Evolutionary conservation across 345 rosid species (phyloP), one percentile per base, ranked within the genome.

Genomic region (Eucalyptus brandiana): DNA sequence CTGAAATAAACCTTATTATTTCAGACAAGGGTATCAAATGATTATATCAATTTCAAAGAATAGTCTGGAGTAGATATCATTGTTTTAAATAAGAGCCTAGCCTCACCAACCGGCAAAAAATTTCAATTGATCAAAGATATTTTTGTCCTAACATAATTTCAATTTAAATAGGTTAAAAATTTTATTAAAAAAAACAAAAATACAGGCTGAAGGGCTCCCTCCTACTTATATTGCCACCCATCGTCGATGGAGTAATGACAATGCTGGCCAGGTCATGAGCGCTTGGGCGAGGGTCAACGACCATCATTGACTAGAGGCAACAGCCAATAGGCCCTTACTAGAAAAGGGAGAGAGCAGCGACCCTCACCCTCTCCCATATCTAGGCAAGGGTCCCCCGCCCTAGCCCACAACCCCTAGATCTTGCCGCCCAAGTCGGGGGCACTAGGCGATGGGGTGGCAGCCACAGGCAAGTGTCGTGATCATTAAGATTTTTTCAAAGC

Each of bases 161-260:
- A 53, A 53, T 53, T 53, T 1, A 53, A 53, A 53, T 53, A 21
- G 26, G 26, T 53, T 21, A 19, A 53, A 53, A 19, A 0, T 4
- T 53, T 53, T 53, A 53, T 8, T 19, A 19, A 0, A 53, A 21
- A 53, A 19, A 53, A 19, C 5, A 53, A 19, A 53, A 53, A 53
- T 19, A 19, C 0, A 8, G 0, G 58, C 1, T 0, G 0, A 4
- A 53, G 0, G 11, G 26, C 26, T 53, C 58, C 10, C 58, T 53
- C 58, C 11, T 53, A 21, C 26, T 21, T 53, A 53, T 53, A 26
- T 53, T 21, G 58, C 58, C 58, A 53, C 26, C 24, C 26, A 53
- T 21, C 26, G 0, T 8, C 1, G 2, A 0, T 0, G 11, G 1
- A 53, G 5, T 1, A 0, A 53, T 0, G 9, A 18, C 9, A 53